Conservation (phyloP, 208 protist genomes). For the Leishmania mexicana region DNA sequence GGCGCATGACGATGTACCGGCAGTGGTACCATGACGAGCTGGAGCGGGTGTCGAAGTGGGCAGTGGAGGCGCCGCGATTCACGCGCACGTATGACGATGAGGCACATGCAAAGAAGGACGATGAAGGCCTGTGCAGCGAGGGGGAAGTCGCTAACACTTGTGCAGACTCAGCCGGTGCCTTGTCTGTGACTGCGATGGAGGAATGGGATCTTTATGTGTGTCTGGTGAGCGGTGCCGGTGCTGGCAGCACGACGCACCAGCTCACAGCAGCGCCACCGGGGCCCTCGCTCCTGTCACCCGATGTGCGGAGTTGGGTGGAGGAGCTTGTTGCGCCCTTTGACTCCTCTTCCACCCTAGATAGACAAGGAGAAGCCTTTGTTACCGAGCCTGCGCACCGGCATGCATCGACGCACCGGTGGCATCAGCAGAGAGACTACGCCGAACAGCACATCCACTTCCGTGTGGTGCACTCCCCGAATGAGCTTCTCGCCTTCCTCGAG, state of each 20-base stretch:
- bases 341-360: not conserved
- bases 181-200: not conserved
- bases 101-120: not conserved
- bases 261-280: not conserved
- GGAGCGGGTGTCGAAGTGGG: slow-evolving; percentile 6
- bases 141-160: not conserved
- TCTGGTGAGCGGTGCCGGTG: slow-evolving; percentile 6
- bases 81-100: not conserved
- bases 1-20: slow-evolving; percentile 34
- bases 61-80: not conserved
- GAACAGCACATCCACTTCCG: slow-evolving; percentile 35
- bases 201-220: slow-evolving; percentile 41
- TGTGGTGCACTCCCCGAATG: slow-evolving; percentile 35
- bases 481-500: slow-evolving; percentile 36
- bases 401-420: not conserved
- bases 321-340: not conserved
- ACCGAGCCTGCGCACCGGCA: not conserved
- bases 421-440: slow-evolving; percentile 28
- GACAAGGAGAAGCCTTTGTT: not conserved
- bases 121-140: not conserved
- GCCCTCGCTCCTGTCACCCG: not conserved
- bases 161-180: not conserved
- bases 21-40: slow-evolving; percentile 26
- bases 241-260: not conserved
- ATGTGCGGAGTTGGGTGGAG: not conserved